Evolutionary conservation across 2,329 filamentous ascomycete species (phyloP).

Genomic region (Nothophoma quercina): DNA sequence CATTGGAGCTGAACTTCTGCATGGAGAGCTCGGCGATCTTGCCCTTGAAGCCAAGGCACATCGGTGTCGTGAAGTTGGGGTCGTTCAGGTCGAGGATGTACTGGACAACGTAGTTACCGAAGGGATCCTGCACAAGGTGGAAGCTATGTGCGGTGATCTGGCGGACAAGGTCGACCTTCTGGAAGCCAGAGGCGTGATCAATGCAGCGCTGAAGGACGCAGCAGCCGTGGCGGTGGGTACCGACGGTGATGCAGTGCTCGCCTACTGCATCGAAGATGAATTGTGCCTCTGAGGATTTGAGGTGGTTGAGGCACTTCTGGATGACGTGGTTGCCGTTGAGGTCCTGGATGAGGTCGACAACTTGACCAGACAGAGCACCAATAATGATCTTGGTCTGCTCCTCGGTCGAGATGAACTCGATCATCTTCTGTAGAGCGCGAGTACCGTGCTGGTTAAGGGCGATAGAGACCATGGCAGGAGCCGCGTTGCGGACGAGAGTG

Average conservation of each 20-base stretch:
- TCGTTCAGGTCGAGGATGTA: constrained; percentile 97
- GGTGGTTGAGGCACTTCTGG: constrained; percentile 97
- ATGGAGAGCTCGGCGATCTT: constrained; percentile 78
- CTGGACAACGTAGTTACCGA: constrained; percentile 98
- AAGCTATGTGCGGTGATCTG: constrained; percentile 91
- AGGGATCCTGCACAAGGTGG: constrained; percentile 91
- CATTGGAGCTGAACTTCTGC: constrained; percentile 99
- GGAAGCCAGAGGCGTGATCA: constrained; percentile 88
- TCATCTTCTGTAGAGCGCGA: constrained; percentile 98
- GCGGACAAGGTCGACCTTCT: constrained; percentile 85
- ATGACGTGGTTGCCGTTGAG: constrained; percentile 99
- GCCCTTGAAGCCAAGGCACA: constrained; percentile 81
- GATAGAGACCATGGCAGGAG: constrained; percentile 87
- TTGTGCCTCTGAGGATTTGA: constrained; percentile 81
- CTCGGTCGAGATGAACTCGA: constrained; percentile 88
- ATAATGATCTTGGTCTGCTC: constrained; percentile 79
- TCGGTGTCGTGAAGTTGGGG: constrained; percentile 82
- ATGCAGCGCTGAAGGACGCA: constrained; percentile 98
- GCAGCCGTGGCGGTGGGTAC: constrained; percentile 96
- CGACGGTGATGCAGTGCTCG: constrained; percentile 83
- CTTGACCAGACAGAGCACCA: constrained; percentile 78
- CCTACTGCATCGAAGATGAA: constrained; percentile 98
- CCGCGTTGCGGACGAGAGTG: constrained; percentile 87
- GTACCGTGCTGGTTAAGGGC: constrained; percentile 98
- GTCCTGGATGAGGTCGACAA: constrained; percentile 95